Evolutionary conservation across 2,329 filamentous ascomycete species (phyloP), one percentile per base, ranked within the genome.

Genomic region (Curvularia sp.): DNA sequence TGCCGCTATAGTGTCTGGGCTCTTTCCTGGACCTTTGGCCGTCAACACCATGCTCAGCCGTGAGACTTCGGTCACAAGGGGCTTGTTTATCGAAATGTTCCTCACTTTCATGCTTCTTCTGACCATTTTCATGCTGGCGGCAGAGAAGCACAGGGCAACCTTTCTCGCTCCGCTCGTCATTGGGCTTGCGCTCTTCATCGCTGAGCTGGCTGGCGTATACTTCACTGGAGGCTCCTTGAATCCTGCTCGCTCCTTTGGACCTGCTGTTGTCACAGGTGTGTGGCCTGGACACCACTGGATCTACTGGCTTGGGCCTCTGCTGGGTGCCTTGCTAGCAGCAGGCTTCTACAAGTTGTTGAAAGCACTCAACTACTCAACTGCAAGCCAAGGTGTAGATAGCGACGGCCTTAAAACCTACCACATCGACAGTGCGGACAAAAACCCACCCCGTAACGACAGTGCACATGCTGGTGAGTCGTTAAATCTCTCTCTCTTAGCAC

Each of bases 81-180:
- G 81, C 12, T 65, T 83, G 3, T 83, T 77, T 65, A 82, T 83
- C 53, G 81, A 83, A 61, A 81, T 82, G 79, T 80, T 83, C 53
- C 70, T 82, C 38, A 83, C 81, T 2, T 77, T 79, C n/a, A 68
- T 79, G 65, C 75, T 83, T 18, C 76, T 83, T 59, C 81, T 83
- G 62, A 79, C 79, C 49, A 83, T 83, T 58, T 81, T 79, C 65
- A 79, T 79, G 77, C 62, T 79, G 32, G 77, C 77, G 21, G 77
- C 74, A 5, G 77, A 79, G 62, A 79, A 79, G 60, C 75, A 78
- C 59, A 72, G 70, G 47, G 74, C 72, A 7, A 79, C 77, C 1
- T 79, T 77, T 49, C 64, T 79, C 2, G 77, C 77, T 5, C 77
- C 77, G 0, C 66, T 79, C 6, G 77, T 77, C 6, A 81, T 81